Evolutionary conservation across 768 basidiomycete species (phyloP).

Genomic region (Saitozyma sp.): DNA sequence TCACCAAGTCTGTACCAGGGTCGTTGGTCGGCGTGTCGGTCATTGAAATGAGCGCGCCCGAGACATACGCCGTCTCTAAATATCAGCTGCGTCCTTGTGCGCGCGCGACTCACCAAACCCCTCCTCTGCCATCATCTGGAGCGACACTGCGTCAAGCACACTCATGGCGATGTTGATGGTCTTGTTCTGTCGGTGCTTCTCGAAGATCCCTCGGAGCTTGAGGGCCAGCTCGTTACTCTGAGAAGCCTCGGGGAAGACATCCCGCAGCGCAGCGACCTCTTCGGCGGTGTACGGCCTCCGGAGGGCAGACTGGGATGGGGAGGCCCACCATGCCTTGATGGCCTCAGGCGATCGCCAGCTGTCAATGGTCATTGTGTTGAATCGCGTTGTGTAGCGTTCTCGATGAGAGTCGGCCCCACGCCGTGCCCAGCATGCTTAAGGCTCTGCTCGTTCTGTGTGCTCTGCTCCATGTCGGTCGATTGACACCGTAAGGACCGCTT

Average conservation of each 20-base stretch:
- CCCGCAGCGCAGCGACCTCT: constrained; percentile 83
- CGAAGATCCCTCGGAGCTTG: constrained; percentile 74
- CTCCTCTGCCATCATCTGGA: constrained; percentile 54
- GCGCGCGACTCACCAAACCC: constrained; percentile 14
- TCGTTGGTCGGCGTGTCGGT: constrained; percentile 2
- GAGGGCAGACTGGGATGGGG: constrained; percentile 70
- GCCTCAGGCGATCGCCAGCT: constrained; percentile 13
- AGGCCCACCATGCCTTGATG: constrained; percentile 66
- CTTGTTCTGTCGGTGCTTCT: constrained; percentile 63
- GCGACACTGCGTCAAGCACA: constrained; percentile 78
- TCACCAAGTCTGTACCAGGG: constrained; percentile 15
- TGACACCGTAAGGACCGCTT: too few species aligned
- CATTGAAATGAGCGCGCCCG: constrained; percentile 67
- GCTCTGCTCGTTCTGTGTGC: too few species aligned
- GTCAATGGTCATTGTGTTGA: neutral
- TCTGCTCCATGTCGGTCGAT: too few species aligned
- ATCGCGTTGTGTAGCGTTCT: too few species aligned
- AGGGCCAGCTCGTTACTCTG: constrained; percentile 76
- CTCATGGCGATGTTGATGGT: constrained; percentile 86
- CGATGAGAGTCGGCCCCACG: too few species aligned
- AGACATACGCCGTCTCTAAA: constrained; percentile 79
- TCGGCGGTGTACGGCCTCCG: constrained; percentile 78
- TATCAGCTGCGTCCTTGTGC: neutral
- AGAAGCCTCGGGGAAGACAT: constrained; percentile 75
- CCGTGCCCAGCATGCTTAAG: too few species aligned